Percentiles rank a stretch among this genome's conserved stretches.
phyloP scores from a whole-genome alignment of 108 stramenopile genomes.

The Nitzschia inconspicua region DNA sequence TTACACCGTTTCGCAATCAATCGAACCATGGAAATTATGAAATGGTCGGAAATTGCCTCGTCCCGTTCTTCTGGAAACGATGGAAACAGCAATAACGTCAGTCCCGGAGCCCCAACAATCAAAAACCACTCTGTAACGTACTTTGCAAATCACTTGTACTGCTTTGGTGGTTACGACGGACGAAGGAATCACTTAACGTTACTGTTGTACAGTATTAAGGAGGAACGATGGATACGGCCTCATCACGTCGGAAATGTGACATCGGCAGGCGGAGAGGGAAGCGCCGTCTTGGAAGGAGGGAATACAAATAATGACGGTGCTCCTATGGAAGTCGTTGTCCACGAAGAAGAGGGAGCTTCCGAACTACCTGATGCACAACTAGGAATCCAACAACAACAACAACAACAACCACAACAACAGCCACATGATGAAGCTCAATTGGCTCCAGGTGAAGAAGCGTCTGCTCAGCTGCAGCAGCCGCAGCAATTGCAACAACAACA shows the following conservation, averaged over 20 bases:
- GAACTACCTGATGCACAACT: neutral
- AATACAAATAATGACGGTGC: neutral
- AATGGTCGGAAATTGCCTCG: constrained; percentile 30
- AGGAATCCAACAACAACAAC: neutral
- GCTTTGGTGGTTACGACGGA: constrained; percentile 95
- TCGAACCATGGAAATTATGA: constrained; percentile 40
- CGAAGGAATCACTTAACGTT: constrained; percentile 81
- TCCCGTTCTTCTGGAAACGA: neutral
- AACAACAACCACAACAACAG: constrained; percentile 2
- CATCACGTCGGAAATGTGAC: constrained; percentile 11
- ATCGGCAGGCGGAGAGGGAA: neutral
- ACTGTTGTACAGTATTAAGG: constrained; percentile 62
- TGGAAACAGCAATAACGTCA: neutral
- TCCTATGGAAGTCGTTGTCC: neutral
- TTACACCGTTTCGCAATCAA: too few relatives aligned
- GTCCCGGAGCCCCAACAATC: constrained; percentile 53
- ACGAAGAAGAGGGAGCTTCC: neutral
- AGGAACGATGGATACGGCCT: constrained; percentile 68
- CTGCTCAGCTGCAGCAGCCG: neutral
- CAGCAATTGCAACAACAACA: neutral
- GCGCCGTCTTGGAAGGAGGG: neutral
- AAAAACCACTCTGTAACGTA: constrained; percentile 84
- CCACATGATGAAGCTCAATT: too few relatives aligned
- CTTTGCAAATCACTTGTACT: constrained; percentile 72
- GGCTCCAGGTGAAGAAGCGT: too few relatives aligned